These are phyloP conservation scores for Lactifluus volemus DNA, from an alignment of 768 basidiomycete genomes.

Conservation along the genomic window DNA sequence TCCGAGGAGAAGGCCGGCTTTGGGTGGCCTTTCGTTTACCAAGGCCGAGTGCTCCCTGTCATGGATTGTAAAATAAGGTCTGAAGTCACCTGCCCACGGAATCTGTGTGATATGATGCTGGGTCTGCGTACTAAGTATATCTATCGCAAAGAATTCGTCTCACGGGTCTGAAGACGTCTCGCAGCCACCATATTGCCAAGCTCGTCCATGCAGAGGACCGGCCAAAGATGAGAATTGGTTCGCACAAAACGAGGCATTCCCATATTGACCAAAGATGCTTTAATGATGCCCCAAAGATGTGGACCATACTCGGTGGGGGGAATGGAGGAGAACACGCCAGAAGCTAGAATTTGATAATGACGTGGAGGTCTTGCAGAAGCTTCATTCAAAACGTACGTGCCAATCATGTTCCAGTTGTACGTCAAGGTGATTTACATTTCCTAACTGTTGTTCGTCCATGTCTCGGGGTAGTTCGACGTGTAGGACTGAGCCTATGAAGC, in stretches of 20 bases:
- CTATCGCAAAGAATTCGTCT: conserved; percentile 18
- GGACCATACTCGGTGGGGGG: conserved; percentile 46
- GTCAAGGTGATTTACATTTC: conserved; percentile 32
- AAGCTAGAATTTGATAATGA: conserved; percentile 35
- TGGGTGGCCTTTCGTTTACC: conserved; percentile 76
- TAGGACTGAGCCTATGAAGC: conserved; percentile 73
- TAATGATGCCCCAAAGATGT: conserved; percentile 55
- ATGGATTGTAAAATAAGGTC: conserved; percentile 96
- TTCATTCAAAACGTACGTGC: conserved; percentile 4
- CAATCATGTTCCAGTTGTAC: conserved; percentile 15
- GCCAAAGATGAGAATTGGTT: conserved; percentile 82
- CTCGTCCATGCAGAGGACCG: conserved; percentile 73
- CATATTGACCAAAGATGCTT: conserved; percentile 77
- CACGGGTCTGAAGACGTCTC: conserved; percentile 80
- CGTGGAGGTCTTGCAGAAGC: not conserved
- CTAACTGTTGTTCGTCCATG: conserved; percentile 65
- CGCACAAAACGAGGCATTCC: conserved; percentile 89
- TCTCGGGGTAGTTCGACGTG: conserved; percentile 62
- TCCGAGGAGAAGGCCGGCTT: conserved; percentile 66
- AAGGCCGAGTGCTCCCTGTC: conserved; percentile 72
- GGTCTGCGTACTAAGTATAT: not conserved
- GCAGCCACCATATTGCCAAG: conserved; percentile 87
- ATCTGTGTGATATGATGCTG: conserved; percentile 38
- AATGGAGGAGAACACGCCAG: conserved; percentile 52
- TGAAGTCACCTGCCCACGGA: conserved; percentile 73